phyloP scores from a whole-genome alignment of 768 basidiomycete genomes.

The Mycena capillaripes region DNA sequence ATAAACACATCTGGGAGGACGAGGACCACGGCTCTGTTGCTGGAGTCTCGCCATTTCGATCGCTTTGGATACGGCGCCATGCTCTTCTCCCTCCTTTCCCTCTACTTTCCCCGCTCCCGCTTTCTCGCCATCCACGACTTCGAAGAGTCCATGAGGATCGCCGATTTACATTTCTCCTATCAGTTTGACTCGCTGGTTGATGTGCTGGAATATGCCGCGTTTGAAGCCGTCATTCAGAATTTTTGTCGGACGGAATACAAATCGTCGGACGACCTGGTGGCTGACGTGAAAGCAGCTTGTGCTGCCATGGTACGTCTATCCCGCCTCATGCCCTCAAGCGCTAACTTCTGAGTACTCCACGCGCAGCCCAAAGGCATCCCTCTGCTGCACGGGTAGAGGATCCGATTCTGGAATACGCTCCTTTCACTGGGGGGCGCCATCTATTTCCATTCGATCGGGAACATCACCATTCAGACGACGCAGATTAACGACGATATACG shows the following conservation, averaged over 20 bases:
- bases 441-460: not conserved
- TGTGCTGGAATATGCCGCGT: not conserved
- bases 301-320: not conserved
- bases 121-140: not conserved
- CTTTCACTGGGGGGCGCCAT: not conserved
- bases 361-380: not conserved
- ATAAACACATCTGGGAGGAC: not conserved
- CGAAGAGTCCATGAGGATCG: not conserved
- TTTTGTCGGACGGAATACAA: not conserved
- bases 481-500: no score
- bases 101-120: conserved; percentile 5
- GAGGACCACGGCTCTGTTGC: not conserved
- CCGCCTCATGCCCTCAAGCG: not conserved
- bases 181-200: conserved; percentile 1
- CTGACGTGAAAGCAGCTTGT: not conserved
- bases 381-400: not conserved
- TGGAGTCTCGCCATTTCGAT: not conserved
- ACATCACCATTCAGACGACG: not conserved
- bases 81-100: conserved; percentile 5
- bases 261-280: conserved; percentile 3
- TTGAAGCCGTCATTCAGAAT: conserved; percentile 1
- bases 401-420: not conserved
- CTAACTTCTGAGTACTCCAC: not conserved
- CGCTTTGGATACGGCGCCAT: conserved; percentile 9
- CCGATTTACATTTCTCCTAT: not conserved